Conservation (phyloP, 768 basidiomycete genomes). For the Rhodotorula paludigena region DNA sequence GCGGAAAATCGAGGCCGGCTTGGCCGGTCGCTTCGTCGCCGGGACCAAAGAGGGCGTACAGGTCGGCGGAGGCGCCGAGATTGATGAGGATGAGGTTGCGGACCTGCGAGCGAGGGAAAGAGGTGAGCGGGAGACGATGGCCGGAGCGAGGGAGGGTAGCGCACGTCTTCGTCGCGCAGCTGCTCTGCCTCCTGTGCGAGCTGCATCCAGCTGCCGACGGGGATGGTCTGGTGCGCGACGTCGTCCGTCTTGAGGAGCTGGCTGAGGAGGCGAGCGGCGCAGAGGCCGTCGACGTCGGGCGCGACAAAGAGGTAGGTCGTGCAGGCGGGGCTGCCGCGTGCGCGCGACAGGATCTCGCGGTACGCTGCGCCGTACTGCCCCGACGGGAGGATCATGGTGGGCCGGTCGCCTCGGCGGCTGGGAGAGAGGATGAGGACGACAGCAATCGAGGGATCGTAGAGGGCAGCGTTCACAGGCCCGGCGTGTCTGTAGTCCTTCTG, state of each 20-base stretch:
- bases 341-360: conserved; percentile 56
- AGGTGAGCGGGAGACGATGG: not conserved
- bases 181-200: conserved; percentile 64
- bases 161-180: conserved; percentile 56
- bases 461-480: no score
- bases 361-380: conserved; percentile 63
- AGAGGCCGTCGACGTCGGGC: conserved; percentile 86
- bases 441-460: no score
- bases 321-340: conserved; percentile 50
- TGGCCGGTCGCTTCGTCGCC: conserved; percentile 38
- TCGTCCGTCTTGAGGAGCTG: conserved; percentile 89
- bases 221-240: conserved; percentile 80
- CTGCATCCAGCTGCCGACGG: conserved; percentile 77
- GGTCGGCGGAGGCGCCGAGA: conserved; percentile 81
- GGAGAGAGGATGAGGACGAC: not conserved
- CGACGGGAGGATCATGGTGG: conserved; percentile 18
- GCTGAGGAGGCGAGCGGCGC: conserved; percentile 82
- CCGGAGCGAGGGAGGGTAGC: not conserved
- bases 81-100: conserved; percentile 87
- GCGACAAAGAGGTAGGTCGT: conserved; percentile 80
- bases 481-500: no score
- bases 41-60: conserved; percentile 56
- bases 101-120: no score
- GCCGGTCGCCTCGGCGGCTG: not conserved
- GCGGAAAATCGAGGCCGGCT: conserved; percentile 56